Evolutionary conservation across 2,329 filamentous ascomycete species (phyloP), one percentile per base, ranked within the genome.

Genomic region (Didymellaceae sp.): DNA sequence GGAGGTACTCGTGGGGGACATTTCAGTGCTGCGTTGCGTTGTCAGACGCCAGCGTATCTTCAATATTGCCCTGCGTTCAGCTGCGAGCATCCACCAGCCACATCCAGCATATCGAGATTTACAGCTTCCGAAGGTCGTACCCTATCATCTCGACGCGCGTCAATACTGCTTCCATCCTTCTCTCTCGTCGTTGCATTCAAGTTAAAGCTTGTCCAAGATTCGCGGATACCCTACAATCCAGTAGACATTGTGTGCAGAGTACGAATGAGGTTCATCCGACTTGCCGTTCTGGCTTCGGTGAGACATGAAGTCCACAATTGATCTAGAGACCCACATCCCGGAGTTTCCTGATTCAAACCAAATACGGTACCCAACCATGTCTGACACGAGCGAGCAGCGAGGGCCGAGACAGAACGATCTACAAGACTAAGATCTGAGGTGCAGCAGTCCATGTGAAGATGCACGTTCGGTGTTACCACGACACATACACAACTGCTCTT

Each of bases 11-110:
- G 37, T 42, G 42, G 25, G 38, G 34, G 32, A 22, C 20, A 33
- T 40, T 44, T 48, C 45, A 52, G 58, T 58, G 55, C 54, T 44
- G 55, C 34, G 30, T 47, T 52, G 49, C 28, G 41, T 37, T 48
- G 48, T 58, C 46, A 55, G 42, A 53, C 46, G 44, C 57, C 51
- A 52, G 47, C 31, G 45, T 58, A 50, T 47, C 53, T 35, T 58
- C 61, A 61, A 61, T 62, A 61, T 50, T 54, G 46, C 39, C 40
- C 45, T 57, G 58, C 56, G 52, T 48, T 46, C 47, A 16, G 22
- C 34, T 37, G 35, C 24, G 24, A 37, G 26, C 39, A 21, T 31
- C 30, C 22, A 17, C 40, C 25, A 31, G 33, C 43, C 50, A 47
- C 38, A 35, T 9, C 7, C 38, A 37, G 11, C 34, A 34, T 44